Conservation (phyloP, 202 grass and related monocot genomes). For the Carex arenaria region DNA sequence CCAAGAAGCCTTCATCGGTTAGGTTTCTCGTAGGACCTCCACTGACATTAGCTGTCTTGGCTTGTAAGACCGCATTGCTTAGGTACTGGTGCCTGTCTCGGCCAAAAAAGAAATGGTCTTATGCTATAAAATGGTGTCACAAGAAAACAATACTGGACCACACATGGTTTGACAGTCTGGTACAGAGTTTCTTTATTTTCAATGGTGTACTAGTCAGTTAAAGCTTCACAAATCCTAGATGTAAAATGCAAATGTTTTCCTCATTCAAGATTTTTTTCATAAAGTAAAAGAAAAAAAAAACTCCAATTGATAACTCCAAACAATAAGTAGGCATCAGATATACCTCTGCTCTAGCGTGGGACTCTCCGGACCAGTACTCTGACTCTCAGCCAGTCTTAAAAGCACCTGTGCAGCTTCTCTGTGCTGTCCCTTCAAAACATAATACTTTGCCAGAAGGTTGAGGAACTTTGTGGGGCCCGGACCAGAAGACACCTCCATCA, state of each 20-base stretch:
- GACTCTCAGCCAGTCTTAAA: constrained; percentile 85
- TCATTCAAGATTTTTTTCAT: not conserved
- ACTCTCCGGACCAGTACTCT: constrained; percentile 59
- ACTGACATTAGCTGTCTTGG: constrained; percentile 59
- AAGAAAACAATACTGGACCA: too few relatives aligned
- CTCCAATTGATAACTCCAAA: constrained; percentile 4
- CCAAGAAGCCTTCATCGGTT: constrained; percentile 70
- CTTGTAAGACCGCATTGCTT: constrained; percentile 84
- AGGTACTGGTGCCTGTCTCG: constrained; percentile 73
- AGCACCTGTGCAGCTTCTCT: constrained; percentile 74
- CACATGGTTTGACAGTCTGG: not conserved
- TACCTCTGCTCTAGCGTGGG: constrained; percentile 83
- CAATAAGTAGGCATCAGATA: constrained; percentile 13
- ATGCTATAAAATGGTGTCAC: not conserved
- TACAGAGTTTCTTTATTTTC: not conserved
- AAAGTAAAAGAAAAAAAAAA: constrained; percentile 2
- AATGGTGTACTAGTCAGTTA: constrained; percentile 1
- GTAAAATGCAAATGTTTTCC: not conserved
- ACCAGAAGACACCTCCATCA: constrained; percentile 42
- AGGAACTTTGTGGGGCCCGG: constrained; percentile 68
- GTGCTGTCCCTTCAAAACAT: constrained; percentile 86
- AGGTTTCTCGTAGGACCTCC: constrained; percentile 52
- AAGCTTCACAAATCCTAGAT: constrained; percentile 23
- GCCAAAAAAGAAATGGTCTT: not conserved
- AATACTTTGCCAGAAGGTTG: constrained; percentile 72